Base-by-base conservation (phyloP, 1,284 basidiomycete genomes). In the Earliella scabrosa region DNA sequence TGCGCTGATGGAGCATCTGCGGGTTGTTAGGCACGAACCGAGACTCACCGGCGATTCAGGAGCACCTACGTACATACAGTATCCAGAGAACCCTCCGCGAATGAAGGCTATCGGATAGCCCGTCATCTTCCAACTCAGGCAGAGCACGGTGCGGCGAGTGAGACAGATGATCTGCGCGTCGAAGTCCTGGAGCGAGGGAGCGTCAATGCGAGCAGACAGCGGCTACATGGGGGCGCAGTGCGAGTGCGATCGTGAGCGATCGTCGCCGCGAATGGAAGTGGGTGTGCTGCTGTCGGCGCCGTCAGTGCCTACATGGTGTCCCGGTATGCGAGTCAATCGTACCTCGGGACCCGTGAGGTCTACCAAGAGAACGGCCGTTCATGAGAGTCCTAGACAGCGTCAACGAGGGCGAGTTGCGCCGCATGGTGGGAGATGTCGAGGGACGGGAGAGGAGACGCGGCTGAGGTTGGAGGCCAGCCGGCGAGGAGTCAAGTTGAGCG, bases 1-100 rank as follows among this genome's bases (percentile, higher is more conserved):
- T 77, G 79, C 1, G 71, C 73, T 8, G 73, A 59, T 1, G 75
- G 74, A 9, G 64, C 63, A 43, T 68, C 68, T 32, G 63, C 63
- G 36, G 58, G 49, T 2, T 60, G 56, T 39, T 59, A 68, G 58
- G 51, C 65, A 66, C 8, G 68, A 59, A 16, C 68, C 65, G 8
- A 69, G 59, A 4, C 67, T 65, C 10, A 52, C 59, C 26, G 54
- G 57, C n/a, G 49, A 52, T 8, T 62, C 53, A 4, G 60, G 64
- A 2, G 56, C 51, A 31, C 56, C 60, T 56, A 54, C n/a, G 60
- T 56, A 7, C 54, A 52, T 18, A 62, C 59, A 39, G 62, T 64
- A 10, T 59, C 59, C 16, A 24, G 45, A 11, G 36, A 34, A 16
- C 35, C 40, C 40, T 58, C 50, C 16, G 27, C 2, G 18, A 47